Evolutionary conservation across 805 yeast species (phyloP).

Genomic region (Torulaspora quercuum): DNA sequence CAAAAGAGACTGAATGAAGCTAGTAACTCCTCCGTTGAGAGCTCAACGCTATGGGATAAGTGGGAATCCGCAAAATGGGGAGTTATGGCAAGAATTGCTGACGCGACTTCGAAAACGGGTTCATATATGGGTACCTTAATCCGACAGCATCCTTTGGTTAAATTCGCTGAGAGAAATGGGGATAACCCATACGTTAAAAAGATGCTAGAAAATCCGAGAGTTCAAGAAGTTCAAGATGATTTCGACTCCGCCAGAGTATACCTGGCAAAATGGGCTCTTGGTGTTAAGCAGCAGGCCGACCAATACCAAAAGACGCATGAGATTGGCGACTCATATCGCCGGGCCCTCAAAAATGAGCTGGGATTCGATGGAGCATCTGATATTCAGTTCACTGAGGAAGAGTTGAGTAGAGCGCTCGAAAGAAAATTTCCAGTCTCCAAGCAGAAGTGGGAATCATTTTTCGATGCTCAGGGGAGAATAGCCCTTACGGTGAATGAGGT

Average conservation of each 20-base stretch:
- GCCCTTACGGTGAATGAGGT: constrained; percentile 73
- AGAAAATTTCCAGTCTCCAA: constrained; percentile 45
- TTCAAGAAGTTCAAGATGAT: constrained; percentile 72
- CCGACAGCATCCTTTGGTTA: constrained; percentile 31
- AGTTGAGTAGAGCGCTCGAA: constrained; percentile 55
- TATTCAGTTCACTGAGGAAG: constrained; percentile 29
- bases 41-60: constrained; percentile 23
- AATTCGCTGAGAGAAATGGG: constrained; percentile 44
- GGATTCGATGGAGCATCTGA: constrained; percentile 46
- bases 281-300: constrained; percentile 88
- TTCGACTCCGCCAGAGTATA: constrained; percentile 91
- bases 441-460: constrained; percentile 81
- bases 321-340: constrained; percentile 57
- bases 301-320: constrained; percentile 44
- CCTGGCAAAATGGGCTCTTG: constrained; percentile 94
- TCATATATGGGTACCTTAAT: constrained; percentile 24
- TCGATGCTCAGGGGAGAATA: constrained; percentile 75
- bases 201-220: constrained; percentile 72
- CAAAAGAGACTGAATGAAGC: constrained; percentile 1
- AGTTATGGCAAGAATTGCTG: constrained; percentile 77
- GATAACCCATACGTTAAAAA: constrained; percentile 42
- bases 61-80: constrained; percentile 69
- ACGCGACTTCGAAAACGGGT: constrained; percentile 50
- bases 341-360: constrained; percentile 54
- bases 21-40: constrained; percentile 4